Conservation (phyloP, 345 rosid genomes). For the Adansonia digitata region DNA sequence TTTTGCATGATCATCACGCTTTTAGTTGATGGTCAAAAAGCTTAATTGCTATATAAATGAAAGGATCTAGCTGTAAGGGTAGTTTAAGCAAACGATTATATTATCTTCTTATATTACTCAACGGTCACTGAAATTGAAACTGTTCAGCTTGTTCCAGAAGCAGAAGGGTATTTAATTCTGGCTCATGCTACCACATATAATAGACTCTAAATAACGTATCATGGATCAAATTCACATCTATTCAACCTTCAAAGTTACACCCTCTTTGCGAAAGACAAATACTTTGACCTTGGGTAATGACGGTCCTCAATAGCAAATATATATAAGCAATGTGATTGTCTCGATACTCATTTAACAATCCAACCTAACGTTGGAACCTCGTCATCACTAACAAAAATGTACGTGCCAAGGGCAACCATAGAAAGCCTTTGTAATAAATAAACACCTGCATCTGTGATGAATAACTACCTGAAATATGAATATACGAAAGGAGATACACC, state of each 20-base stretch:
- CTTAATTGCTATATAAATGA: background rate
- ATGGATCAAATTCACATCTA: background rate
- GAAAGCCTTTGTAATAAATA: constrained; percentile 14
- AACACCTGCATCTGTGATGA: constrained; percentile 39
- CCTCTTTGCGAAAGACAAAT: background rate
- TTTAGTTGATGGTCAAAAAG: background rate
- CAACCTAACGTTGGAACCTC: background rate
- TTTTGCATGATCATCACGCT: background rate
- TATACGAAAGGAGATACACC: constrained; percentile 77
- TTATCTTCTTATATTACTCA: background rate
- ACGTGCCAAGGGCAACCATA: background rate
- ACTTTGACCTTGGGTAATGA: background rate
- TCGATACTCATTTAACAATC: background rate
- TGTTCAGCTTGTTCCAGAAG: background rate
- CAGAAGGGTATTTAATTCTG: background rate
- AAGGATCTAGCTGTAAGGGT: background rate
- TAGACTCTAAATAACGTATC: background rate
- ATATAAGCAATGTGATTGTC: background rate
- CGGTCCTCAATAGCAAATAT: background rate
- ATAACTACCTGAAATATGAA: constrained; percentile 76
- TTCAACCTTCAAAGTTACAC: background rate
- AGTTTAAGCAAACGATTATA: background rate
- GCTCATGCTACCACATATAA: background rate
- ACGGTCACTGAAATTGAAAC: background rate
- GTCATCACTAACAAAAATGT: background rate